These are phyloP conservation scores for Apiotrichum porosum DNA, from an alignment of 1,284 basidiomycete species.

Conservation along the genomic window DNA sequence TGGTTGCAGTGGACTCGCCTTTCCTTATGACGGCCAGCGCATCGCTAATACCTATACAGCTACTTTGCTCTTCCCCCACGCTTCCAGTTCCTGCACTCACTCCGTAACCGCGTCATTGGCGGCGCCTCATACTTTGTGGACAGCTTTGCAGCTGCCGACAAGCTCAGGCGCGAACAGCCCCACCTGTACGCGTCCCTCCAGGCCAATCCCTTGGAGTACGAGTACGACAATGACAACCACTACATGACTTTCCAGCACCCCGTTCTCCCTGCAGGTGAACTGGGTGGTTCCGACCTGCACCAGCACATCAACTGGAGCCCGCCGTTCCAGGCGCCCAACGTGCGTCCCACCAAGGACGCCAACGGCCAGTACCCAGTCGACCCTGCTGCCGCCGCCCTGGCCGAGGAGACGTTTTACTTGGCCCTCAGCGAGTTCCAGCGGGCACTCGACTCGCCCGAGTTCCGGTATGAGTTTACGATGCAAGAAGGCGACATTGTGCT, in stretches of 20 bases:
- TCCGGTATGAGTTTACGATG: constrained; percentile 64
- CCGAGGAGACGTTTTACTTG: constrained; percentile 55
- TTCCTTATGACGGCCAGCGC: too few species aligned
- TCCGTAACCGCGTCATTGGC: constrained; percentile 74
- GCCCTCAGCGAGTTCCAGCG: constrained; percentile 64
- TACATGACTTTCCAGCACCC: constrained; percentile 75
- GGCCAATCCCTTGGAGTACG: constrained; percentile 66
- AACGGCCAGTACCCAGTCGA: background rate
- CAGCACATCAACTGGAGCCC: constrained; percentile 83
- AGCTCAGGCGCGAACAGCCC: constrained; percentile 1
- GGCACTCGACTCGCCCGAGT: constrained; percentile 57
- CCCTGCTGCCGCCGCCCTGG: constrained; percentile 13
- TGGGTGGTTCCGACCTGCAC: constrained; percentile 11
- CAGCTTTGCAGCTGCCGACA: constrained; percentile 62
- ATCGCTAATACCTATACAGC: constrained; percentile 50
- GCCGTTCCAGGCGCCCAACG: constrained; percentile 73
- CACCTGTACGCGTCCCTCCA: constrained; percentile 56
- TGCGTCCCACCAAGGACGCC: constrained; percentile 2
- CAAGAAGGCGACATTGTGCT: constrained; percentile 79
- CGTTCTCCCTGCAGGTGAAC: constrained; percentile 57
- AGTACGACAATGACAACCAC: constrained; percentile 87
- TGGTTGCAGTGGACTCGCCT: too few species aligned
- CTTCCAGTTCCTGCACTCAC: constrained; percentile 85
- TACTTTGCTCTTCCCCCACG: constrained; percentile 81
- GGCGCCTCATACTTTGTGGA: constrained; percentile 89